phyloP scores from a whole-genome alignment of 805 yeast species.

The Metschnikowia kunwiensis region DNA sequence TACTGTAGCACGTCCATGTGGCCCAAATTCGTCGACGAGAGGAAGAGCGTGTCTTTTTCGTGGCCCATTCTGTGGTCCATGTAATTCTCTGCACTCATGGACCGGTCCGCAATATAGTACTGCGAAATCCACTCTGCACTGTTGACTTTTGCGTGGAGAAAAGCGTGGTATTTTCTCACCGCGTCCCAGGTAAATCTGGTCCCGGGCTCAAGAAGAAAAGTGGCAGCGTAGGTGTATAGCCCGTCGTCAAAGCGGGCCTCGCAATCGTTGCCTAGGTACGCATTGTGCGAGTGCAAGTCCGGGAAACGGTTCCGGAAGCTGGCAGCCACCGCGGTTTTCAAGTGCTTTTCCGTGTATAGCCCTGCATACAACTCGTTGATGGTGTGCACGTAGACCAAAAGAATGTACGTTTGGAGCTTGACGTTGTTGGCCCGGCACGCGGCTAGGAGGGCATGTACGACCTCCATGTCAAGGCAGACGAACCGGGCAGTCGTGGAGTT shows the following conservation, averaged over 20 bases:
- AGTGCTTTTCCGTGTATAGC: constrained; percentile 5
- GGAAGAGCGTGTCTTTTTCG: constrained; percentile 7
- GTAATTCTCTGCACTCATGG: constrained; percentile 9
- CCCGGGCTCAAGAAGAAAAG: constrained; percentile 8
- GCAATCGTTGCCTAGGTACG: constrained; percentile 7
- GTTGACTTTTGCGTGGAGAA: constrained; percentile 6
- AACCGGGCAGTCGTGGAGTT: constrained; percentile 3
- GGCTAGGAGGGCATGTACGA: constrained; percentile 1
- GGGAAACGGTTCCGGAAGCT: constrained; percentile 8
- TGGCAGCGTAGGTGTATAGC: constrained; percentile 6
- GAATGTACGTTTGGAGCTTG: constrained; percentile 6
- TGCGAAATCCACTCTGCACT: constrained; percentile 10
- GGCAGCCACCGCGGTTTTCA: constrained; percentile 9
- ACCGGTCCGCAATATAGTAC: constrained; percentile 8
- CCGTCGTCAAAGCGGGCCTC: constrained; percentile 11
- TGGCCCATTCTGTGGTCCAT: constrained; percentile 5
- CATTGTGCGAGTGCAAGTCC: constrained; percentile 6
- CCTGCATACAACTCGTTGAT: constrained; percentile 8
- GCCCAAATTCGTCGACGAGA: constrained; percentile 11
- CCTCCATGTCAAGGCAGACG: constrained; percentile 4
- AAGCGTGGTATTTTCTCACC: constrained; percentile 9
- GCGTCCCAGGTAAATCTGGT: constrained; percentile 8
- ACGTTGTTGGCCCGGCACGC: constrained; percentile 8
- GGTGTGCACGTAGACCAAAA: constrained; percentile 9
- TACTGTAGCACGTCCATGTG: constrained; percentile 6